Evolutionary conservation across 2,329 filamentous ascomycete species (phyloP).

Genomic region (Aspergillus melleus): DNA sequence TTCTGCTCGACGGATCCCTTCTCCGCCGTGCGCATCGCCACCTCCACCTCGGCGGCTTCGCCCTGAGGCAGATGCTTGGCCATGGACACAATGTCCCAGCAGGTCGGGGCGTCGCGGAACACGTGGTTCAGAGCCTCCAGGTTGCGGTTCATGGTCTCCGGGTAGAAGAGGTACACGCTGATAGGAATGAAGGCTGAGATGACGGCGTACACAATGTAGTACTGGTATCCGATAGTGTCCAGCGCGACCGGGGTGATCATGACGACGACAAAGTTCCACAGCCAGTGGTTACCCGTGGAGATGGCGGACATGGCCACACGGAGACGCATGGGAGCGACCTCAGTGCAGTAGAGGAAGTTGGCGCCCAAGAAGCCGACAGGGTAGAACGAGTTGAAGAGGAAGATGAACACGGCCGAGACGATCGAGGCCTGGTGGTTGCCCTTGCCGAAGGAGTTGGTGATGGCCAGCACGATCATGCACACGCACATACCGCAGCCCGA

Average conservation of each 20-base stretch:
- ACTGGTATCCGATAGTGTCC: constrained; percentile 52
- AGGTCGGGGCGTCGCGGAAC: constrained; percentile 39
- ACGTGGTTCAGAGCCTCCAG: constrained; percentile 70
- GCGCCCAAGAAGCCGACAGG: constrained; percentile 62
- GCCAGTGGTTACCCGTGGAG: constrained; percentile 61
- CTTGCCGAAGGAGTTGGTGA: constrained; percentile 35
- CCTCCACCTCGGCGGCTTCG: constrained; percentile 17
- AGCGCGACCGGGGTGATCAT: constrained; percentile 64
- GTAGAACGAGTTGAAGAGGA: constrained; percentile 66
- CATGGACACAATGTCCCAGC: constrained; percentile 26
- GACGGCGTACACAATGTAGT: constrained; percentile 55
- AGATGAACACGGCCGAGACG: constrained; percentile 42
- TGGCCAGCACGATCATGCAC: constrained; percentile 57
- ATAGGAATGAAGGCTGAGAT: constrained; percentile 47
- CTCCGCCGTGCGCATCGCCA: constrained; percentile 10
- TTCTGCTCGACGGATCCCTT: constrained; percentile 20
- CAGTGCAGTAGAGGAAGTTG: constrained; percentile 52
- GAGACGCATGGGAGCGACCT: constrained; percentile 53
- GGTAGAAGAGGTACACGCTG: constrained; percentile 57
- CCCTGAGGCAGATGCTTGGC: constrained; percentile 22
- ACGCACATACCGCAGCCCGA: constrained; percentile 53
- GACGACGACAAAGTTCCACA: constrained; percentile 63
- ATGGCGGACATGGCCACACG: constrained; percentile 58
- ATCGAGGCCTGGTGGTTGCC: constrained; percentile 14
- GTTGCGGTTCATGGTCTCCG: constrained; percentile 57